phyloP scores from a whole-genome alignment of 169 alveolate genomes.

The Plasmodium berghei region DNA sequence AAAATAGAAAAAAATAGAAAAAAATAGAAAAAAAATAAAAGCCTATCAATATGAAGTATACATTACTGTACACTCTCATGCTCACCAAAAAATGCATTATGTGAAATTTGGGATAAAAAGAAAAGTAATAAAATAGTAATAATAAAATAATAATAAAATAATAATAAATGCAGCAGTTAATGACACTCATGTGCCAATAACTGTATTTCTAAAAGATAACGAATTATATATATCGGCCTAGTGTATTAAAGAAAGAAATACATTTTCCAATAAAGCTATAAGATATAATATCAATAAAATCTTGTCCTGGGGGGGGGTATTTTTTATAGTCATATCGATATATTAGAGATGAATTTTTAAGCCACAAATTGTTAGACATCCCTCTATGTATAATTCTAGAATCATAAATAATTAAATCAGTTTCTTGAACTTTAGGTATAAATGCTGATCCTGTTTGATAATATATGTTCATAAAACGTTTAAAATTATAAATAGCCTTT shows the following conservation, averaged over 20 bases:
- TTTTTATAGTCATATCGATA: slow-evolving; percentile 67
- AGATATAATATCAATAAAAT: slow-evolving; percentile 55
- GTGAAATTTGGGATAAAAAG: too few relatives aligned
- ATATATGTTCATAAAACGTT: slow-evolving; percentile 35
- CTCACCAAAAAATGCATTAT: too few relatives aligned
- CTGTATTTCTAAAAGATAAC: too few relatives aligned
- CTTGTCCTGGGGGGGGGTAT: slow-evolving; percentile 76
- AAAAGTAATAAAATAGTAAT: too few relatives aligned
- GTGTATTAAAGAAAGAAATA: slow-evolving; percentile 49
- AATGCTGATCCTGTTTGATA: slow-evolving; percentile 67
- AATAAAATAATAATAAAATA: too few relatives aligned
- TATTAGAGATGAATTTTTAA: slow-evolving; percentile 53
- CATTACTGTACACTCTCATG: too few relatives aligned
- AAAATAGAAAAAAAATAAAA: too few relatives aligned
- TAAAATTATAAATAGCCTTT: slow-evolving; percentile 18
- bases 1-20: too few relatives aligned
- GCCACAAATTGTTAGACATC: slow-evolving; percentile 62
- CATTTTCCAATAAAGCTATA: slow-evolving; percentile 63
- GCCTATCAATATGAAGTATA: too few relatives aligned
- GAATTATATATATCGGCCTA: slow-evolving; percentile 21
- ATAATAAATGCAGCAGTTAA: too few relatives aligned
- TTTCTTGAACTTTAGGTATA: slow-evolving; percentile 45
- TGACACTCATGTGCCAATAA: neutral
- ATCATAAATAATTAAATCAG: slow-evolving; percentile 59
- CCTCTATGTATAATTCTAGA: slow-evolving; percentile 69